phyloP scores from a whole-genome alignment of 2,329 filamentous ascomycete species.

The Parastagonospora nodorum region DNA sequence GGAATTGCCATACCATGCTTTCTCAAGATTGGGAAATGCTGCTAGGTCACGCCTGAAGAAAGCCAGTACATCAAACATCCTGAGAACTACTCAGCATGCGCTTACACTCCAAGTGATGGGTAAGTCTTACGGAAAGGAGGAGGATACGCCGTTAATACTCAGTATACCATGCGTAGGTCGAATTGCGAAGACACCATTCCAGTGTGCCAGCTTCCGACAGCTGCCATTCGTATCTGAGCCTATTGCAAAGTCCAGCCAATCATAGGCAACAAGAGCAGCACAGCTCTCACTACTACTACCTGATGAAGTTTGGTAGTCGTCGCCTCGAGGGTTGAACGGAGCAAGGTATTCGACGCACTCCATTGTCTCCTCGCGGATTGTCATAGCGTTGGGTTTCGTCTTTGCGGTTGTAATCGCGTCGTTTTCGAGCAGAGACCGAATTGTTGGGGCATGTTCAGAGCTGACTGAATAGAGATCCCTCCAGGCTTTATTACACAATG shows the following conservation, averaged over 20 bases:
- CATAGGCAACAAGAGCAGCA: conserved; percentile 8
- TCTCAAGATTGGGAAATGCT: no score
- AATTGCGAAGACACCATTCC: neutral
- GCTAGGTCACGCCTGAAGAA: no score
- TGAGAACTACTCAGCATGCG: no score
- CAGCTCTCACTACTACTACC: conserved; percentile 12
- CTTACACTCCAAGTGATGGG: no score
- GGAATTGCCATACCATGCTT: no score
- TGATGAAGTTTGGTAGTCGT: conserved; percentile 22
- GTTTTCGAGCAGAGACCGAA: neutral
- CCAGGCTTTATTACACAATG: conserved; percentile 13
- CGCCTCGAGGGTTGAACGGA: conserved; percentile 31
- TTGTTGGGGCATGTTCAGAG: neutral
- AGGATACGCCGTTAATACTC: neutral
- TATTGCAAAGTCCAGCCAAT: conserved; percentile 36
- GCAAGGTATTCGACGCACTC: conserved; percentile 7
- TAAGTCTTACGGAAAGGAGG: no score
- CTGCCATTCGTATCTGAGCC: conserved; percentile 24
- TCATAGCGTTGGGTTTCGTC: conserved; percentile 55
- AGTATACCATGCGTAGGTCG: neutral
- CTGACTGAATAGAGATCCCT: neutral
- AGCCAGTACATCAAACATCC: no score
- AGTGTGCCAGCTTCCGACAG: neutral
- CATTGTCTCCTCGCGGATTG: conserved; percentile 15
- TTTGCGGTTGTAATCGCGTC: conserved; percentile 49